Base-by-base conservation (phyloP, 2,329 filamentous ascomycete genomes). In the Samsoniella hepiali region DNA sequence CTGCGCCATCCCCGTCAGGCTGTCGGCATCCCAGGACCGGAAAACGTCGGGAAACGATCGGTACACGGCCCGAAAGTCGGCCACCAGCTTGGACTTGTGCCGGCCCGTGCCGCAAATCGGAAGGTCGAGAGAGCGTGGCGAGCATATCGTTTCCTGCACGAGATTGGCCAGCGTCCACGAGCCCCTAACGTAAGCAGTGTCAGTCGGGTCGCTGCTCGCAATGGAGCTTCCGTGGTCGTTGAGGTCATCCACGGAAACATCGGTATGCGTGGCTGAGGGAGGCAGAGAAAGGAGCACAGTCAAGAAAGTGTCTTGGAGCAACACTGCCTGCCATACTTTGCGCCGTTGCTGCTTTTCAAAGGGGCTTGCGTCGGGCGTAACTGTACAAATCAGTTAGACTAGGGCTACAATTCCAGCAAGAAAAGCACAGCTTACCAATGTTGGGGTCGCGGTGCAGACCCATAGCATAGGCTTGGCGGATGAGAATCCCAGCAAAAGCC, bases 311-410 rank as follows among this genome's bases (percentile, higher is more conserved):
- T 94, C 91, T 74, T 94, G 91, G 15, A 92, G 83, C 32, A 91
- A 79, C 1, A 93, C 89, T 2, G 91, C 90, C 73, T 93, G 90
- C 91, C 91, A 94, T 2, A 93, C 81, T 71, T 93, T 93, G 57
- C 90, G 83, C 31, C 91, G 83, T 70, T 91, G 87, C 71, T 93
- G 90, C 72, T 93, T 93, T 67, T 93, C 90, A 64, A 90, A 88
- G 1, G 82, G 78, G 3, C 81, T 86, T 1, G 88, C 88, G 44
- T 87, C 80, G 0, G 90, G 89, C 0, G 84, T 84, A 29, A 88
- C 84, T 84, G 40, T 3, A 1, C 7, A 17, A 40, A 36, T 31
- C 2, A 15, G 58, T 67, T 44, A 67, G 60, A 49, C 45, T 11
- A 13, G 9, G 29, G 10, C 34, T 8, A 40, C n/a, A 40, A 40